Percentiles rank a stretch among this genome's conserved stretches.
Evolutionary conservation across 2,329 filamentous ascomycete genomes (phyloP).

Genomic region (Aspergillus jensenii): DNA sequence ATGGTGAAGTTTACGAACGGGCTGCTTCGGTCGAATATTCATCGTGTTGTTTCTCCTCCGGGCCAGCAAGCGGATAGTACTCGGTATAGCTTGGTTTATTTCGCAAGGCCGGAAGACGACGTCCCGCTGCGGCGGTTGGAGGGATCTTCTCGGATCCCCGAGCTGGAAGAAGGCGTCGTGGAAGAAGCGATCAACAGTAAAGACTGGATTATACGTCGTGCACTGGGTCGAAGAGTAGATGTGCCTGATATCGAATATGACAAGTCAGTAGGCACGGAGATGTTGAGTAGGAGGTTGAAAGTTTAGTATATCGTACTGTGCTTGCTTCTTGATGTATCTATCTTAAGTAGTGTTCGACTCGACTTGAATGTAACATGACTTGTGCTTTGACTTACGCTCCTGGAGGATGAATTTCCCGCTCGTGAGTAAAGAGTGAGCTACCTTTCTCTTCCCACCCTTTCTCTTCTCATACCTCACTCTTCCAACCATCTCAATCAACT

Average conservation of each 20-base stretch:
- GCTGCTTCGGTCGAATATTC: constrained; percentile 42
- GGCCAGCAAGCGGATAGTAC: constrained; percentile 46
- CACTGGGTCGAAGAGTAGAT: constrained; percentile 34
- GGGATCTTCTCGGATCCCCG: constrained; percentile 35
- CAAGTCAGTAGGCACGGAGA: constrained; percentile 34
- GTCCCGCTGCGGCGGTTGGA: constrained; percentile 44
- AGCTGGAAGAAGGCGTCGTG: constrained; percentile 27
- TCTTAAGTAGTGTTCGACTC: not conserved
- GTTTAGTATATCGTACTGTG: constrained; percentile 12
- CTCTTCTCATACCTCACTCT: not conserved
- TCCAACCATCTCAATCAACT: not conserved
- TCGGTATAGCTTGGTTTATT: constrained; percentile 57
- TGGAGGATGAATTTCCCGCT: not conserved
- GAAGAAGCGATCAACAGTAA: constrained; percentile 42
- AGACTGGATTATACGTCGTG: constrained; percentile 44
- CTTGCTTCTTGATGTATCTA: not conserved
- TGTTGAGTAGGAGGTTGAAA: constrained; percentile 33
- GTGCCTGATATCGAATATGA: constrained; percentile 32
- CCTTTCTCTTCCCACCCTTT: not conserved
- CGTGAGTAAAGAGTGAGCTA: not conserved
- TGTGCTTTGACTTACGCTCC: not conserved
- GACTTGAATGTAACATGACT: not conserved
- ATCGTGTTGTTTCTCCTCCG: constrained; percentile 52
- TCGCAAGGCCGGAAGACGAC: constrained; percentile 52
- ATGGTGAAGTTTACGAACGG: constrained; percentile 48